Evolutionary conservation across 768 basidiomycete genomes (phyloP).

Genomic region (Floccularia luteovirens): DNA sequence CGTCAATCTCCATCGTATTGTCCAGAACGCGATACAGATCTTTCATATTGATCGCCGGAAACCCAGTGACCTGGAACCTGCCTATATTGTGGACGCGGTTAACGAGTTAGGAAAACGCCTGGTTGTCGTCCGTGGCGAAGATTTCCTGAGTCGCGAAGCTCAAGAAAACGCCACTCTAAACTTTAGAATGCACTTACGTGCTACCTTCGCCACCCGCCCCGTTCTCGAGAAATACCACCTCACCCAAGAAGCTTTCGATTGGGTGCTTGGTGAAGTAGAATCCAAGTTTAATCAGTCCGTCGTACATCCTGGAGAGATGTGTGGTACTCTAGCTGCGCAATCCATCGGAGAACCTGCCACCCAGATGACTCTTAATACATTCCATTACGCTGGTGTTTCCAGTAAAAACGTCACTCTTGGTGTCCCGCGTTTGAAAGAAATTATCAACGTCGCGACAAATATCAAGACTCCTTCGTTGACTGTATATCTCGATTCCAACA

Average conservation of each 20-base stretch:
- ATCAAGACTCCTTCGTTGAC: conserved; percentile 98
- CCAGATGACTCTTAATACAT: conserved; percentile 99
- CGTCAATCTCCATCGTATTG: conserved; percentile 91
- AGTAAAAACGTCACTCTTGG: conserved; percentile 99
- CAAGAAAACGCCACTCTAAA: conserved; percentile 87
- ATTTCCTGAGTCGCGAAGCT: conserved; percentile 64
- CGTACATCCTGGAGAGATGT: conserved; percentile 97
- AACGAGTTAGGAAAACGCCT: conserved; percentile 69
- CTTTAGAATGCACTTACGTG: conserved; percentile 90
- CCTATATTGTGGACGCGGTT: conserved; percentile 78
- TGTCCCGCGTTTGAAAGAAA: conserved; percentile 98
- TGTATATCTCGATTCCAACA: conserved; percentile 76
- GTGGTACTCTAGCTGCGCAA: conserved; percentile 94
- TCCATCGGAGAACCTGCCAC: conserved; percentile 99
- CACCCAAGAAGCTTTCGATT: conserved; percentile 92
- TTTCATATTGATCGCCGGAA: conserved; percentile 96
- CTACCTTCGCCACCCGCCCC: conserved; percentile 79
- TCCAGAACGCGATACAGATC: conserved; percentile 92
- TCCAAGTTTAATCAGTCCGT: conserved; percentile 92
- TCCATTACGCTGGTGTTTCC: conserved; percentile 99
- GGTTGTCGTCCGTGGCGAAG: conserved; percentile 83
- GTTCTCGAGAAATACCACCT: conserved; percentile 87
- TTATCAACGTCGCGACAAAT: conserved; percentile 97
- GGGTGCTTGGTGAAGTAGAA: conserved; percentile 95
- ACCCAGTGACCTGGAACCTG: conserved; percentile 86